A percentile compares a stretch with the other conserved stretches of the same genome.
Evolutionary conservation across 140 eudicot species (phyloP).

Genomic region (Flaveria floridana): DNA sequence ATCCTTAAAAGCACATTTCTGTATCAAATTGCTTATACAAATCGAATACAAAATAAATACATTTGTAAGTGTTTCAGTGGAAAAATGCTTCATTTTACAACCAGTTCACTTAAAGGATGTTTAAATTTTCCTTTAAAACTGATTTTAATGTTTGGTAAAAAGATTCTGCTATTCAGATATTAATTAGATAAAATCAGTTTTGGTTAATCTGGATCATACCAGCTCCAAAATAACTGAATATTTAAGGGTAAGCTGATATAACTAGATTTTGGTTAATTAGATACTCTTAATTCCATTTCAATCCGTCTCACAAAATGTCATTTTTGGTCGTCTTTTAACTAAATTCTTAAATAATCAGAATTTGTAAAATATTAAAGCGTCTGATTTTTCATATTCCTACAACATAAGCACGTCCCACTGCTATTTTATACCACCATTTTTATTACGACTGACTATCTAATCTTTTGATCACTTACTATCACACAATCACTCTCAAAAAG

Average conservation of each 20-base stretch:
- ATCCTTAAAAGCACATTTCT: conserved; percentile 80
- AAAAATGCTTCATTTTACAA: conserved; percentile 3
- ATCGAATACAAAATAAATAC: conserved; percentile 24
- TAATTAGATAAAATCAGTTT: neutral
- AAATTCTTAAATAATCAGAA: neutral
- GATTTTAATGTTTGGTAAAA: neutral
- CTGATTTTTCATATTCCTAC: neutral
- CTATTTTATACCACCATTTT: neutral
- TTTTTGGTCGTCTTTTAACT: neutral
- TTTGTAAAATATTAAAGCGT: neutral
- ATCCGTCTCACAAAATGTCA: neutral
- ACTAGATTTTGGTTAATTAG: neutral
- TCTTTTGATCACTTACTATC: neutral
- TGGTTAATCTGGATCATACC: conserved; percentile 3
- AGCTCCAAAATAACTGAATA: neutral
- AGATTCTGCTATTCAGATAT: neutral
- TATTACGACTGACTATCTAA: neutral
- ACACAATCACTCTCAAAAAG: neutral
- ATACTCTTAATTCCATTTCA: neutral
- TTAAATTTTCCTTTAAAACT: neutral
- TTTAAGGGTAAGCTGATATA: neutral
- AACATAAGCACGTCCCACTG: neutral
- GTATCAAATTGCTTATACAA: conserved; percentile 86
- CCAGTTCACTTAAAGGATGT: neutral
- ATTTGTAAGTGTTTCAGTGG: neutral